These are phyloP conservation scores for Sclerotinia glacialis DNA, from an alignment of 2,329 filamentous ascomycete genomes.

Conservation along the genomic window DNA sequence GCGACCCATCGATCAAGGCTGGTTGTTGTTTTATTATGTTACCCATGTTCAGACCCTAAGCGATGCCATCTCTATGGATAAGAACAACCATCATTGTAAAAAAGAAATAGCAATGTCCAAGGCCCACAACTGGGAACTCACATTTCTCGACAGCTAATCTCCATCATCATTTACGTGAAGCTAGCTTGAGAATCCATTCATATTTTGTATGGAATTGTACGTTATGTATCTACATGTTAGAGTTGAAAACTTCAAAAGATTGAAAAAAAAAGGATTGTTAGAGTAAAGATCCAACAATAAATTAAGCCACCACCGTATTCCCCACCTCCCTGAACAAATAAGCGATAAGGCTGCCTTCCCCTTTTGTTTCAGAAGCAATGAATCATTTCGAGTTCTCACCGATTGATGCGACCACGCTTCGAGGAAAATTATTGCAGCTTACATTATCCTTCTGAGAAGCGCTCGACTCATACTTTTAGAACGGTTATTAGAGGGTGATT, in stretches of 20 bases:
- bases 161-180: background rate
- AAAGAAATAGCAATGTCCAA: no score
- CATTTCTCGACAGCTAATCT: background rate
- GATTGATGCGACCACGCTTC: background rate
- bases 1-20: background rate
- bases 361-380: constrained; percentile 3
- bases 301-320: background rate
- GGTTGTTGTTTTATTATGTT: no score
- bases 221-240: background rate
- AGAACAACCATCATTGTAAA: background rate
- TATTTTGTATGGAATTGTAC: background rate
- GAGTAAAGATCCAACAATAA: background rate
- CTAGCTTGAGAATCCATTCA: background rate
- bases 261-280: background rate
- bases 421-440: background rate
- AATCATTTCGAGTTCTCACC: background rate
- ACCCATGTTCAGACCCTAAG: background rate
- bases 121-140: no score
- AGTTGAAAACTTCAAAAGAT: background rate
- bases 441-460: background rate
- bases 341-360: constrained; percentile 15
- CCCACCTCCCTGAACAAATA: background rate
- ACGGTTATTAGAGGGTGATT: background rate
- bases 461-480: background rate
- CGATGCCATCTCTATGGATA: background rate